Base-by-base conservation (phyloP, 805 yeast species). In the Saccharomycopsis sp. region DNA sequence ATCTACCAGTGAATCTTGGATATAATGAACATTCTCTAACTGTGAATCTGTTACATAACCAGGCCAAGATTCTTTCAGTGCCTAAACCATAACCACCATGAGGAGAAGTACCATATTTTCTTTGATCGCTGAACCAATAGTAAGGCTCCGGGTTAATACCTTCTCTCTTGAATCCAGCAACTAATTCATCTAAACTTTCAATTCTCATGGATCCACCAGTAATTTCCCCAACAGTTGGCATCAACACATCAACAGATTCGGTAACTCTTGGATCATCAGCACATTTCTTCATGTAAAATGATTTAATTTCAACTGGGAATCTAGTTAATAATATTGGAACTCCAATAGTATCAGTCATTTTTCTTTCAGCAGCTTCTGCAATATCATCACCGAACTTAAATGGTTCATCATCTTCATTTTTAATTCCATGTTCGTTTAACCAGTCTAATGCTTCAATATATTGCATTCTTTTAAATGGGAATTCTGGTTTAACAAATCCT, bases 191-290 rank as follows among this genome's bases (percentile, higher is more conserved):
- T 49, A 74, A 67, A 57, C 79, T 77, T 52, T 74, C 78, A 54
- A 87, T 88, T 77, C 99, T 89, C 99, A 93, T 93, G 39, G 97
- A 90, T 48, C 98, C 99, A 65, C 99, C 99, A 38, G 95, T 86
- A 59, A 93, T 84, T 70, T 93, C 99, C 63, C 99, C 99, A 48
- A 93, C 99, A 57, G 86, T 90, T 58, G 99, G 99, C 96, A 93
- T 89, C 62, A 93, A 74, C 29, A 93, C 96, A 66, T 93, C 99
- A 37, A 93, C 98, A 41, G 96, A 85, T 68, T 94, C 98, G 45
- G 99, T 93, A 58, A 93, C 97, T 60, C 96, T 77, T 49, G 81
- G 82, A 60, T 90, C 97, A 58, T 87, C 96, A 4, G 64, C 60
- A 66, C 95, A 86, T 65, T 80, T 86, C 70, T 84, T 79, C 99